A percentile compares a stretch with the other conserved stretches of the same genome.
phyloP scores from a whole-genome alignment of 2,329 filamentous ascomycete genomes.

The Colletotrichum chrysophilum region DNA sequence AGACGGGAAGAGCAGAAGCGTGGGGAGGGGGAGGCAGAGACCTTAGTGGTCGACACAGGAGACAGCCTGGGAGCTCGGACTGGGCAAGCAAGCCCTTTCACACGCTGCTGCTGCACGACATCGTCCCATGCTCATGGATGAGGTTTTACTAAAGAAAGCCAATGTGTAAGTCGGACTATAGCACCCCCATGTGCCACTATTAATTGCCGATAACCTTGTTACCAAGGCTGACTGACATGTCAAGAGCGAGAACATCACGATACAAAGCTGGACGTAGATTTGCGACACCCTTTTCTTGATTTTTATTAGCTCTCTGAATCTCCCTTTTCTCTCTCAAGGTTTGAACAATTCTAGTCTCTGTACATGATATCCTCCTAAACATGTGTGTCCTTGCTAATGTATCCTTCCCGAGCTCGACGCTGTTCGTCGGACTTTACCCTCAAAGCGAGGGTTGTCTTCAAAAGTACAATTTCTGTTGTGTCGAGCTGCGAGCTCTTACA shows the following conservation, averaged over 20 bases:
- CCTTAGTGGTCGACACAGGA: background rate
- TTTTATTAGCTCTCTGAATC: background rate
- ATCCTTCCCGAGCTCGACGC: background rate
- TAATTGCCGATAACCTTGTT: background rate
- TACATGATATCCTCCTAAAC: background rate
- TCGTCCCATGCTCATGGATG: background rate
- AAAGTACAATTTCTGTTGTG: constrained; percentile 10
- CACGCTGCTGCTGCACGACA: background rate
- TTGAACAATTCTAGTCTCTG: background rate
- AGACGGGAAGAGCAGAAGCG: background rate
- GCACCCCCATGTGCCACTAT: background rate
- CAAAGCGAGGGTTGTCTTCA: background rate
- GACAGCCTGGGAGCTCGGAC: background rate
- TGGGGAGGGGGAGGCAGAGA: background rate
- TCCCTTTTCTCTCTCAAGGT: background rate
- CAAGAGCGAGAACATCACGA: background rate
- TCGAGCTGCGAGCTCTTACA: constrained; percentile 1
- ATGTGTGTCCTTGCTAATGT: background rate
- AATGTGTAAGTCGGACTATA: background rate
- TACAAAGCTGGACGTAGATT: background rate
- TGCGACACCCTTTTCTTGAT: background rate
- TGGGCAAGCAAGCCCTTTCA: background rate
- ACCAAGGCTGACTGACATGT: background rate
- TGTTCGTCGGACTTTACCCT: background rate
- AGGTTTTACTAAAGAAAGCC: background rate